Conservation (phyloP, 2,329 filamentous ascomycete genomes). For the Grosmannia huntii region DNA sequence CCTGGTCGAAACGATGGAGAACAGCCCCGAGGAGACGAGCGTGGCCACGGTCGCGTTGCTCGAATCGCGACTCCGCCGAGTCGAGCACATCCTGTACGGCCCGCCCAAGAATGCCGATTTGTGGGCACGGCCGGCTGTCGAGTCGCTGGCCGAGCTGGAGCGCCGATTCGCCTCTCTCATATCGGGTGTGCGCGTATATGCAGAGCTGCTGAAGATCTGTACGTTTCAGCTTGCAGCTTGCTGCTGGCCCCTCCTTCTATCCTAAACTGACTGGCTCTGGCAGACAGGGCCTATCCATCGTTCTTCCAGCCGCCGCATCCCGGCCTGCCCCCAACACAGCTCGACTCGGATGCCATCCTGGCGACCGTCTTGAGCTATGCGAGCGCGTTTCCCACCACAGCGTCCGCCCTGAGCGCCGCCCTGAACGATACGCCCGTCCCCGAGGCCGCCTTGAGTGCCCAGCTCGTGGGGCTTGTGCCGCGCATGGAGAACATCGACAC, state of each 20-base stretch:
- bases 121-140: slow-evolving; percentile 26
- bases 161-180: slow-evolving; percentile 37
- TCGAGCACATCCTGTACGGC: slow-evolving; percentile 47
- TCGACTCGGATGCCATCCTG: slow-evolving; percentile 37
- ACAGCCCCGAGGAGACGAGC: slow-evolving; percentile 36
- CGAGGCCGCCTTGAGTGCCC: slow-evolving; percentile 39
- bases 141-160: slow-evolving; percentile 38
- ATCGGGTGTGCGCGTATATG: slow-evolving; percentile 41
- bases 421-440: slow-evolving; percentile 41
- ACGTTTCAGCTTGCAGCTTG: slow-evolving; percentile 14
- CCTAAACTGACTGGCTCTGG: background rate
- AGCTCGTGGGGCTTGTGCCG: slow-evolving; percentile 44
- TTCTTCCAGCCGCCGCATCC: slow-evolving; percentile 38
- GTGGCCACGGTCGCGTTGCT: slow-evolving; percentile 43
- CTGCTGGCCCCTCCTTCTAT: background rate
- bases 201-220: slow-evolving; percentile 49
- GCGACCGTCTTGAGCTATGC: slow-evolving; percentile 44
- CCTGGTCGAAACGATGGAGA: slow-evolving; percentile 11
- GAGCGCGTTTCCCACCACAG: slow-evolving; percentile 39
- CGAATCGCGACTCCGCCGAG: slow-evolving; percentile 43
- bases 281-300: slow-evolving; percentile 40
- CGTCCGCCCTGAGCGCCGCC: slow-evolving; percentile 44
- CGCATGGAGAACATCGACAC: slow-evolving; percentile 49
- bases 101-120: slow-evolving; percentile 22
- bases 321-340: slow-evolving; percentile 35